phyloP scores from a whole-genome alignment of 1,284 basidiomycete species.

The Cystobasidium slooffiae region DNA sequence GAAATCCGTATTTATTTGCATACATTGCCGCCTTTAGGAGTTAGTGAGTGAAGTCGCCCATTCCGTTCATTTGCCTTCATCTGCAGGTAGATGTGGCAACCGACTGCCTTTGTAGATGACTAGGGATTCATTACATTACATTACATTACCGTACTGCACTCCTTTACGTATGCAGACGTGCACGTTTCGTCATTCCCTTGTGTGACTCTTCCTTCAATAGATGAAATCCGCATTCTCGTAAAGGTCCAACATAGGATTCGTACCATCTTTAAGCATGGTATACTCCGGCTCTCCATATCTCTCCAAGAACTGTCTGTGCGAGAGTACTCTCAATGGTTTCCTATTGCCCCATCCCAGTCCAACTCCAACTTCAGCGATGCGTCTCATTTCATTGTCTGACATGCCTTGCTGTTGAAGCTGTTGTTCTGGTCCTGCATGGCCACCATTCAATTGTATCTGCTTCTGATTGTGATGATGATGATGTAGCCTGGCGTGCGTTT shows the following conservation, averaged over 20 bases:
- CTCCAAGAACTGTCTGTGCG: constrained; percentile 81
- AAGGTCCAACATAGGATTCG: constrained; percentile 83
- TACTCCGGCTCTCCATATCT: constrained; percentile 74
- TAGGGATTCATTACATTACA: not conserved
- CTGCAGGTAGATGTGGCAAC: too few relatives aligned
- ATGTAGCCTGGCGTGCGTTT: constrained; percentile 29
- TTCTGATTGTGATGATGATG: constrained; percentile 34
- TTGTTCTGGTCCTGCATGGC: not conserved
- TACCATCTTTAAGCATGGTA: constrained; percentile 73
- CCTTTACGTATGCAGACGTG: not conserved
- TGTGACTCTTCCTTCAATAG: not conserved
- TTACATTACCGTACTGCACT: not conserved
- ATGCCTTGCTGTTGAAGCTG: constrained; percentile 3
- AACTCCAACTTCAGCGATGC: constrained; percentile 17
- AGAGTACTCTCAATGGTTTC: constrained; percentile 68
- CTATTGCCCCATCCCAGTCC: constrained; percentile 33
- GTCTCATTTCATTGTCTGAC: not conserved
- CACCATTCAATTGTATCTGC: not conserved
- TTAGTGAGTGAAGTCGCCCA: too few relatives aligned
- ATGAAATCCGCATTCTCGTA: constrained; percentile 73
- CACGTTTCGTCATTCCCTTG: not conserved
- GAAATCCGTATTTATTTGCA: too few relatives aligned
- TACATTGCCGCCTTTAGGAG: too few relatives aligned
- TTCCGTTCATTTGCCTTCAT: too few relatives aligned
- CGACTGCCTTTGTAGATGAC: not conserved